phyloP scores from a whole-genome alignment of 2,329 filamentous ascomycete species.

The Aureobasidium subglaciale region DNA sequence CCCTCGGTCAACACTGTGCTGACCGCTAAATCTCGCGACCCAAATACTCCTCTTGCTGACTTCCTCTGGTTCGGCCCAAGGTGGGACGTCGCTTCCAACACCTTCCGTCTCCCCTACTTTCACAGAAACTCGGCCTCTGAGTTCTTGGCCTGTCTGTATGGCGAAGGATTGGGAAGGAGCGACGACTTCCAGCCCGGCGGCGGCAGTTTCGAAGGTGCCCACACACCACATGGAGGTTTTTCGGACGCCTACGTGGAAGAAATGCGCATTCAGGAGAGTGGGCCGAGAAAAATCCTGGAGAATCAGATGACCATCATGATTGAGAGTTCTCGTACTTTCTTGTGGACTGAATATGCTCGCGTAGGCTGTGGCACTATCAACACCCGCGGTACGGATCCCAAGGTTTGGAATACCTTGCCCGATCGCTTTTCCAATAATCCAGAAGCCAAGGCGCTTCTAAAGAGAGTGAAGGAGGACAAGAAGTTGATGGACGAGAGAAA shows the following conservation, averaged over 20 bases:
- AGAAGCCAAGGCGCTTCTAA: slow-evolving; percentile 29
- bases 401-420: slow-evolving; percentile 32
- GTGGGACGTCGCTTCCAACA: slow-evolving; percentile 34
- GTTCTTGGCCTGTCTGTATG: slow-evolving; percentile 33
- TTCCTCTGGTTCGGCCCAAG: slow-evolving; percentile 34
- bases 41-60: slow-evolving; percentile 30
- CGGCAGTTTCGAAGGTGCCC: slow-evolving; percentile 32
- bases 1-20: slow-evolving; percentile 33
- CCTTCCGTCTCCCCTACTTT: slow-evolving; percentile 34
- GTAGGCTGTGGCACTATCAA: slow-evolving; percentile 30
- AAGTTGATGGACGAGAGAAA: slow-evolving; percentile 18
- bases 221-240: slow-evolving; percentile 34
- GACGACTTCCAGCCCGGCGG: slow-evolving; percentile 38
- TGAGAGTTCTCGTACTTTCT: slow-evolving; percentile 32
- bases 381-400: slow-evolving; percentile 31
- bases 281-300: slow-evolving; percentile 38
- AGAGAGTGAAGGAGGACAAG: slow-evolving; percentile 19
- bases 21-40: slow-evolving; percentile 32
- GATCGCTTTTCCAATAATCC: slow-evolving; percentile 32
- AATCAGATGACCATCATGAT: slow-evolving; percentile 34
- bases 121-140: slow-evolving; percentile 34
- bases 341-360: slow-evolving; percentile 33
- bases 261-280: slow-evolving; percentile 37
- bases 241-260: slow-evolving; percentile 40
- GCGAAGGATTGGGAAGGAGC: slow-evolving; percentile 31